phyloP scores from a whole-genome alignment of 2,329 filamentous ascomycete genomes.

The Alternaria sp. region DNA sequence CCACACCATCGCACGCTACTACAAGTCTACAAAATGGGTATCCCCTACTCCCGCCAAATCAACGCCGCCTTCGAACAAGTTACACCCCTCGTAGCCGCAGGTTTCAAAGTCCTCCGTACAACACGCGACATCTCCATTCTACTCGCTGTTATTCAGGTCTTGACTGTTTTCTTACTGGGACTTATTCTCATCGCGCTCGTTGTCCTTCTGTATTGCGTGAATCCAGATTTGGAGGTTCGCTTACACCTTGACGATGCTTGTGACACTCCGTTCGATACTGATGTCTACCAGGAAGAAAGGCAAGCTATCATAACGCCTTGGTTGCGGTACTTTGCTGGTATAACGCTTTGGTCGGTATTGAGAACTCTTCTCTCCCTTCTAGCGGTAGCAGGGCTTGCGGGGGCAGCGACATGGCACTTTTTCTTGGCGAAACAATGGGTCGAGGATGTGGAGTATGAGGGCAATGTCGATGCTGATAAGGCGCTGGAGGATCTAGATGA shows the following conservation, averaged over 20 bases:
- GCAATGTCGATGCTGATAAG: constrained; percentile 40
- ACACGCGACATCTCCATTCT: constrained; percentile 61
- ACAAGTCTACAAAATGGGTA: constrained; percentile 53
- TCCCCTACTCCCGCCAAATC: constrained; percentile 62
- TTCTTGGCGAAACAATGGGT: constrained; percentile 35
- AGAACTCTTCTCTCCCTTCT: constrained; percentile 17
- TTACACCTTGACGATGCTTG: not conserved
- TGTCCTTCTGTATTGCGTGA: constrained; percentile 55
- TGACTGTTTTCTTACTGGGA: constrained; percentile 54
- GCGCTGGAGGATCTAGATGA: constrained; percentile 36
- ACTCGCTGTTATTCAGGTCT: constrained; percentile 57
- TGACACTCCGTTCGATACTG: not conserved
- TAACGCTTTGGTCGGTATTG: constrained; percentile 29
- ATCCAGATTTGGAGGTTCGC: constrained; percentile 56
- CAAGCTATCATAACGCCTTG: constrained; percentile 54
- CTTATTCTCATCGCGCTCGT: constrained; percentile 52
- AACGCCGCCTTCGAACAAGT: constrained; percentile 62
- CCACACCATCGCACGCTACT: not conserved
- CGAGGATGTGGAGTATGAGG: constrained; percentile 40
- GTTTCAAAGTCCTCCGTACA: constrained; percentile 59
- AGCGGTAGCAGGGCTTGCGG: constrained; percentile 6
- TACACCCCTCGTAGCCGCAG: constrained; percentile 60
- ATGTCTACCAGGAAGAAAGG: constrained; percentile 44
- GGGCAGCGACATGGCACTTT: constrained; percentile 24
- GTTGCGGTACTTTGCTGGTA: constrained; percentile 43